Percentiles rank a stretch among this genome's conserved stretches.
phyloP scores from a whole-genome alignment of 495 filamentous ascomycete genomes.

The Podospora bellae-mahoneyi region DNA sequence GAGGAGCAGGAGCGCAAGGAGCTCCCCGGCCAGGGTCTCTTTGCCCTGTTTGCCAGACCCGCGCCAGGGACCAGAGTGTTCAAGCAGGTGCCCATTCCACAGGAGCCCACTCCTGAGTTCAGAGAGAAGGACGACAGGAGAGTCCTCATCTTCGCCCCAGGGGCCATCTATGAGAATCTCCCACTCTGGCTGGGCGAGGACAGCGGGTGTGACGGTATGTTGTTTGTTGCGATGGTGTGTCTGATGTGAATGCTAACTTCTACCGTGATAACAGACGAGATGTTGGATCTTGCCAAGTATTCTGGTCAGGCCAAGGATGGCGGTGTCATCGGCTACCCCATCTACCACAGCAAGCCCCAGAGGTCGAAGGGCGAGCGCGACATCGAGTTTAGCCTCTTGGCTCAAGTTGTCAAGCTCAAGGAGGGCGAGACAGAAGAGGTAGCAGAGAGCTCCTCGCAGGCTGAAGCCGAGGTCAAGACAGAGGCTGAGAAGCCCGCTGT shows the following conservation, averaged over 20 bases:
- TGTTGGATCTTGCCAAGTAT: constrained; percentile 33
- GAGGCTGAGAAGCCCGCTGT: constrained; percentile 11
- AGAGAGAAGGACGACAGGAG: constrained; percentile 26
- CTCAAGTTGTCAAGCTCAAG: constrained; percentile 30
- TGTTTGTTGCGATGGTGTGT: background rate
- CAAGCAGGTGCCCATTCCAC: constrained; percentile 19
- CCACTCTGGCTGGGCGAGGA: constrained; percentile 37
- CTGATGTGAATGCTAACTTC: constrained; percentile 9
- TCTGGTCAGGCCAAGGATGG: constrained; percentile 25
- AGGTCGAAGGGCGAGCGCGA: constrained; percentile 19
- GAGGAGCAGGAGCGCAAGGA: constrained; percentile 33
- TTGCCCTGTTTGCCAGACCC: constrained; percentile 29
- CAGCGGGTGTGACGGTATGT: constrained; percentile 34
- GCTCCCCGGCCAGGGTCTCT: constrained; percentile 28
- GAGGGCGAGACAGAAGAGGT: constrained; percentile 8
- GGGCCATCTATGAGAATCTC: constrained; percentile 32
- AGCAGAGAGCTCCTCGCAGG: constrained; percentile 10
- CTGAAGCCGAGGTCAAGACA: constrained; percentile 16
- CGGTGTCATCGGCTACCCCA: constrained; percentile 33
- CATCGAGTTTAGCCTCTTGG: constrained; percentile 32
- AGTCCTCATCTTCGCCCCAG: constrained; percentile 36
- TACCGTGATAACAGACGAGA: constrained; percentile 19
- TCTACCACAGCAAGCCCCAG: constrained; percentile 26
- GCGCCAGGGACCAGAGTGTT: constrained; percentile 9
- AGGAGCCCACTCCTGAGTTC: constrained; percentile 19